Evolutionary conservation across 164 flowering plant species (phyloP).

Genomic region (Macadamia tetraphylla): DNA sequence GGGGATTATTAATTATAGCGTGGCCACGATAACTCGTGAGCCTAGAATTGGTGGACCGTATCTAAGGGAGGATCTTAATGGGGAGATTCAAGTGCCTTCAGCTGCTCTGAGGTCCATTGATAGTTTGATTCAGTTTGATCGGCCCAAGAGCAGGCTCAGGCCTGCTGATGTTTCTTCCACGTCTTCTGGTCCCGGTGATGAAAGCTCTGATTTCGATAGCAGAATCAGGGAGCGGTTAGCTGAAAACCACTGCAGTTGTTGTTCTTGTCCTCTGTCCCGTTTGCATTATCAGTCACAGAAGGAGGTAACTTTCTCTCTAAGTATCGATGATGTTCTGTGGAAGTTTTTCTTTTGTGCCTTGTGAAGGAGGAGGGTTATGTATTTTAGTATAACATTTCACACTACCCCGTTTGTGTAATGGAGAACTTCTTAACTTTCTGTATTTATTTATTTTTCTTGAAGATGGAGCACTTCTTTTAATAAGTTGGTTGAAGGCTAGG

Average conservation of each 20-base stretch:
- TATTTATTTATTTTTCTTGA: too few relatives aligned
- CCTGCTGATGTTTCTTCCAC: constrained; percentile 52
- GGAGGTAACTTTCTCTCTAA: constrained; percentile 44
- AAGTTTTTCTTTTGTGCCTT: not conserved
- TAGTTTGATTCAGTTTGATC: constrained; percentile 87
- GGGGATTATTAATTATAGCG: constrained; percentile 96
- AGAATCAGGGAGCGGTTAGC: constrained; percentile 68
- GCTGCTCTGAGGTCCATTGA: constrained; percentile 81
- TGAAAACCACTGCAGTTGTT: constrained; percentile 60
- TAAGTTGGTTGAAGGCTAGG: not conserved
- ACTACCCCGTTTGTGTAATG: too few relatives aligned
- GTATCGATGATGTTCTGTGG: not conserved
- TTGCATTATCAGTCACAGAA: constrained; percentile 81
- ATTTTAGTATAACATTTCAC: too few relatives aligned
- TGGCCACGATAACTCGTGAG: constrained; percentile 35
- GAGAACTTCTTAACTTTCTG: not conserved
- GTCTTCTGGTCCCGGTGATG: constrained; percentile 25
- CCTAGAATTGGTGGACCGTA: constrained; percentile 36
- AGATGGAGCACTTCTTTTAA: not conserved
- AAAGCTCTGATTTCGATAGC: constrained; percentile 60
- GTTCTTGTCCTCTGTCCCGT: constrained; percentile 47
- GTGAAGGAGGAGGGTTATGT: not conserved
- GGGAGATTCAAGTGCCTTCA: constrained; percentile 79
- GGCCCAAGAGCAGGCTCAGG: constrained; percentile 70
- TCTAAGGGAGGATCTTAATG: constrained; percentile 63